Evolutionary conservation across 306 rosid genomes (phyloP), one percentile per base, ranked within the genome.

Genomic region (Sicyos edulis): DNA sequence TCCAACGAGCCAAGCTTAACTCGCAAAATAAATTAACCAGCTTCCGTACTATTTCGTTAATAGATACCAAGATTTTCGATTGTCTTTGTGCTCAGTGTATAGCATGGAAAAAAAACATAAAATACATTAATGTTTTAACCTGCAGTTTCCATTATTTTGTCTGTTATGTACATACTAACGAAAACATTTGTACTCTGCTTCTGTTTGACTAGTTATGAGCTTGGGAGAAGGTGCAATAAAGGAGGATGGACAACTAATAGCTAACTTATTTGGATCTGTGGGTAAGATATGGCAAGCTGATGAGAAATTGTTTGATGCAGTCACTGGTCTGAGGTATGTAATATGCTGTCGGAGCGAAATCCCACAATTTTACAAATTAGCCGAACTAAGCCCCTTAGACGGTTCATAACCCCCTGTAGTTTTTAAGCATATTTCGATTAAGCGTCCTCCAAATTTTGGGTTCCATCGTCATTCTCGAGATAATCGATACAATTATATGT

Each of bases 281-380:
- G 97, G 99, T 32, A 95, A 91, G 83, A 80, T 82, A 73, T 89
- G 95, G 92, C 87, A 82, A 85, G 90, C 91, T 42, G 92, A 95
- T 70, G 99, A 95, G 72, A 95, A 91, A 69, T 85, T 55, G 37
- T 91, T 95, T 79, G 99, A 95, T 80, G 99, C 90, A 74, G 63
- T 91, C 80, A 95, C 97, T 75, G 99, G 96, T 69, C 79, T 95
- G 72, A 91, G 99, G 96, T 91, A 85, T 75, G 84, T 50, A 44
- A 15, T 66, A 75, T 44, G 19, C 9, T 15, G 24, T 7, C 56
- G n/a, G 13, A 12, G 8, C 51, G 44, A 8, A 62, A 17, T 58
- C 71, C 13, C 37, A 12, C 77, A 69, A 51, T 61, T 60, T 6
- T 24, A 53, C 52, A 8, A 51, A 6, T 26, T 70, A 40, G 69